Base-by-base conservation (phyloP, 106 monocot species). In the Amphibolis antarctica region DNA sequence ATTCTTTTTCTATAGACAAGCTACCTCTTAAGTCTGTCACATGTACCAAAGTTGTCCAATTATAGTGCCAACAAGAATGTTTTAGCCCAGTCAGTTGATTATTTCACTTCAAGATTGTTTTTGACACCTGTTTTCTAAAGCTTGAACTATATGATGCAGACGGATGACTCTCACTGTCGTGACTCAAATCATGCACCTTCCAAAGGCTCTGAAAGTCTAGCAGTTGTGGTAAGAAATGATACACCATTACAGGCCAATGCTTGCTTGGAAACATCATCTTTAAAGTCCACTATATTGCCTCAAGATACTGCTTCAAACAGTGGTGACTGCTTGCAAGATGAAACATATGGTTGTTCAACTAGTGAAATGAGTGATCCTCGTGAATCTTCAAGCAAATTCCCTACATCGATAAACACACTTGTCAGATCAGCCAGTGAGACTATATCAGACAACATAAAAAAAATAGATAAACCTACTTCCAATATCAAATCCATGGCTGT, bases 71-170 rank as follows among this genome's bases (percentile, higher is more conserved):
- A n/a, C n/a, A n/a, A n/a, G n/a, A n/a, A n/a, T n/a, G n/a, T n/a
- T n/a, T n/a, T n/a, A n/a, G 36, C 7, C 36, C 36, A 36, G 7
- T 7, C 36, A 36, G 36, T 36, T 36, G 36, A 36, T n/a, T n/a
- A n/a, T n/a, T n/a, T n/a, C n/a, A n/a, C n/a, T n/a, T n/a, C n/a
- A n/a, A n/a, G n/a, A n/a, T 36, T 36, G 36, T 36, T 36, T 36
- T 36, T 7, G 2, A 36, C 36, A 36, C 36, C 36, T 36, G 4
- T 53, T 53, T 53, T 10, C 2, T 21, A 20, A 23, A 53, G 19
- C n/a, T 53, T 53, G 57, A 1, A 48, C 27, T 47, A 11, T 70
- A 28, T 36, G 4, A 12, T 65, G 26, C 64, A 74, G 74, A 66
- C 27, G 11, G 0, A 25, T 49, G 66, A 36, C 30, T n/a, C n/a